These are phyloP conservation scores for Teratosphaeria nubilosa DNA, from an alignment of 2,329 filamentous ascomycete genomes.

Conservation along the genomic window DNA sequence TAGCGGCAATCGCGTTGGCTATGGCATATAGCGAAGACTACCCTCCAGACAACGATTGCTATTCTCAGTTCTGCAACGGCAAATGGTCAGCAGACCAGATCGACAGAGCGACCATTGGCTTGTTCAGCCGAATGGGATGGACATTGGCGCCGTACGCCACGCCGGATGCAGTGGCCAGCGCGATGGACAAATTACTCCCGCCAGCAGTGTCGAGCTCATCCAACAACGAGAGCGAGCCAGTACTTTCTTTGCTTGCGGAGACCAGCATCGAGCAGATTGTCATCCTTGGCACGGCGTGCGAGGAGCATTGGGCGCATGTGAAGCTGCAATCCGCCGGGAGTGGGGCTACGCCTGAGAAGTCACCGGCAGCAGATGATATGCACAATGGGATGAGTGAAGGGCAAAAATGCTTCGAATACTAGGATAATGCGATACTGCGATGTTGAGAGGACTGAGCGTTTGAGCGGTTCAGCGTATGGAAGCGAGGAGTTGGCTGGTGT, in stretches of 20 bases:
- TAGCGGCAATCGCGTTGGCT: slow-evolving; percentile 18
- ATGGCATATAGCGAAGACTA: slow-evolving; percentile 19
- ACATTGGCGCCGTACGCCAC: not conserved
- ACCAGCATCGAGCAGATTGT: not conserved
- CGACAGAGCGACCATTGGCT: slow-evolving; percentile 1
- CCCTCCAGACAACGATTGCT: slow-evolving; percentile 10
- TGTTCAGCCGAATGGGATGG: not conserved
- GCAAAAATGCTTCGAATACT: not conserved
- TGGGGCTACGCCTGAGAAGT: not conserved
- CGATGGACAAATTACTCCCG: not conserved
- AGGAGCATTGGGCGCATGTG: not conserved
- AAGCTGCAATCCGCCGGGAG: not conserved
- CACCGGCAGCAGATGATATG: not conserved
- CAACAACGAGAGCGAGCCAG: too few relatives aligned
- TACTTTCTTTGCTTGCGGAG: not conserved
- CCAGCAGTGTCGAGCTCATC: not conserved
- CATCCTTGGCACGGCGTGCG: not conserved
- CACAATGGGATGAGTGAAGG: not conserved
- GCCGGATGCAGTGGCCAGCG: not conserved
- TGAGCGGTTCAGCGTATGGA: not conserved
- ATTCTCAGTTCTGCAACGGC: slow-evolving; percentile 10
- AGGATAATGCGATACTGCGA: not conserved
- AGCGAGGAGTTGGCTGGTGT: not conserved
- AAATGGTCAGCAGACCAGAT: slow-evolving; percentile 9
- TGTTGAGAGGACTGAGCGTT: not conserved